These are phyloP conservation scores for Sugiyamaella sp. DNA, from an alignment of 1,139 yeast species.

Conservation along the genomic window DNA sequence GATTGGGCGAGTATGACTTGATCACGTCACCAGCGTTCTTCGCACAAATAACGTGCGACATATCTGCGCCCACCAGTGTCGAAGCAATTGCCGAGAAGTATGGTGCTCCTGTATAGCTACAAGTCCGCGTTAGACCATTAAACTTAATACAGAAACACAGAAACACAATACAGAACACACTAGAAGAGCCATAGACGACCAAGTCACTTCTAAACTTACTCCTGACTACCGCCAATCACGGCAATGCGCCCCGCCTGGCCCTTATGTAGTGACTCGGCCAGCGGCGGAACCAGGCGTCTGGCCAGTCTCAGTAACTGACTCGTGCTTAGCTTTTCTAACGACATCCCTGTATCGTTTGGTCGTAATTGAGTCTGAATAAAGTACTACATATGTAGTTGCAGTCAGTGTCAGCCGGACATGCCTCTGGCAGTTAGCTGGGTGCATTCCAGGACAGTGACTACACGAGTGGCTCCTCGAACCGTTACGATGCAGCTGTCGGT, in stretches of 20 bases:
- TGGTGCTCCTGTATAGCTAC: slow-evolving; percentile 89
- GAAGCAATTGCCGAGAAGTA: slow-evolving; percentile 86
- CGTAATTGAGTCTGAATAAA: background rate
- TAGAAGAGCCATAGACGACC: no score
- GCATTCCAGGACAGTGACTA: no score
- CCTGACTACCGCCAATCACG: slow-evolving; percentile 93
- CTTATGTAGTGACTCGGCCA: slow-evolving; percentile 71
- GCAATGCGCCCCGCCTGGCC: slow-evolving; percentile 92
- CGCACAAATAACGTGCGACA: slow-evolving; percentile 87
- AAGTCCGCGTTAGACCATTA: background rate
- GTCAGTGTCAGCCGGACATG: no score
- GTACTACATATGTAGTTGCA: no score
- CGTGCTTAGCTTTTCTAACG: slow-evolving; percentile 17
- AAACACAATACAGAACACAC: no score
- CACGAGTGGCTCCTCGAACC: no score
- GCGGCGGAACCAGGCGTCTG: slow-evolving; percentile 70
- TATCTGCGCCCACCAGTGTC: slow-evolving; percentile 82
- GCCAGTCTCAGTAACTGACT: slow-evolving; percentile 40
- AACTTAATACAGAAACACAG: background rate
- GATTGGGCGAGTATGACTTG: slow-evolving; percentile 85
- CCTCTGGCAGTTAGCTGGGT: no score
- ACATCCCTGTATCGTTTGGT: no score
- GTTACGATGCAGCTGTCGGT: no score
- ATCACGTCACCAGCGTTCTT: slow-evolving; percentile 75
- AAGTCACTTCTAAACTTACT: no score